A percentile compares a stretch with the other conserved stretches of the same genome.
These are phyloP conservation scores for Phytopythium boreale DNA, from an alignment of 352 stramenopile genomes.

Conservation along the genomic window DNA sequence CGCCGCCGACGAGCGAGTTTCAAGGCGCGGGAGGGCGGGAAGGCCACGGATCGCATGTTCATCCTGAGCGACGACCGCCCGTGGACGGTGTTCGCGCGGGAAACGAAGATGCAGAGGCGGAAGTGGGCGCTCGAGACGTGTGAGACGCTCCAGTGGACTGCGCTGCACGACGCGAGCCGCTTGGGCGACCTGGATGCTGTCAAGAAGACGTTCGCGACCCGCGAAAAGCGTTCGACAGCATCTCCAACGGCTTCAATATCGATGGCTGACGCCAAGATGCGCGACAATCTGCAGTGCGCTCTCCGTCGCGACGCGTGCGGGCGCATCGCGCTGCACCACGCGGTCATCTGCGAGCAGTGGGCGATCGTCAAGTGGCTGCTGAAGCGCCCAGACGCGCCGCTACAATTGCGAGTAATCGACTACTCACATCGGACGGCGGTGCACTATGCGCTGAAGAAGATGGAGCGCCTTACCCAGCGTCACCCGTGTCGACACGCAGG, in stretches of 20 bases:
- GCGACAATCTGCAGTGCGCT: slow-evolving; percentile 9
- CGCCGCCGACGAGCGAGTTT: slow-evolving; percentile 9
- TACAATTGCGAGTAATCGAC: slow-evolving; percentile 42
- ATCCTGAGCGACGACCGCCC: slow-evolving; percentile 29
- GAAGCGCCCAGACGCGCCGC: slow-evolving; percentile 22
- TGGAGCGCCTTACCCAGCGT: slow-evolving; percentile 21
- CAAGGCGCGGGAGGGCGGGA: slow-evolving; percentile 1
- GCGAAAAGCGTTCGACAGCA: not conserved
- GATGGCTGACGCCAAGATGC: not conserved
- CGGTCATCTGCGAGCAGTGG: slow-evolving; percentile 35
- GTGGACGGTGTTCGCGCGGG: slow-evolving; percentile 39
- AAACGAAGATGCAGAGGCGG: slow-evolving; percentile 12
- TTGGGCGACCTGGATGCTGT: not conserved
- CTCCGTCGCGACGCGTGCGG: slow-evolving; percentile 36
- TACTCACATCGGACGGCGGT: slow-evolving; percentile 31
- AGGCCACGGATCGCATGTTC: slow-evolving; percentile 21
- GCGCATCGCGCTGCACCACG: slow-evolving; percentile 49
- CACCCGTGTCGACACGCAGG: not conserved
- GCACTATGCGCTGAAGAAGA: slow-evolving; percentile 51
- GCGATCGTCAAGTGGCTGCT: slow-evolving; percentile 32
- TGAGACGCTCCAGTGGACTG: not conserved
- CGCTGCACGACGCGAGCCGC: not conserved
- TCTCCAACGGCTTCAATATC: not conserved
- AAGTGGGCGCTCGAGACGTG: slow-evolving; percentile 31
- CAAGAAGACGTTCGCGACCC: slow-evolving; percentile 4